Conservation (phyloP, 768 basidiomycete genomes). For the Mycena venus region DNA sequence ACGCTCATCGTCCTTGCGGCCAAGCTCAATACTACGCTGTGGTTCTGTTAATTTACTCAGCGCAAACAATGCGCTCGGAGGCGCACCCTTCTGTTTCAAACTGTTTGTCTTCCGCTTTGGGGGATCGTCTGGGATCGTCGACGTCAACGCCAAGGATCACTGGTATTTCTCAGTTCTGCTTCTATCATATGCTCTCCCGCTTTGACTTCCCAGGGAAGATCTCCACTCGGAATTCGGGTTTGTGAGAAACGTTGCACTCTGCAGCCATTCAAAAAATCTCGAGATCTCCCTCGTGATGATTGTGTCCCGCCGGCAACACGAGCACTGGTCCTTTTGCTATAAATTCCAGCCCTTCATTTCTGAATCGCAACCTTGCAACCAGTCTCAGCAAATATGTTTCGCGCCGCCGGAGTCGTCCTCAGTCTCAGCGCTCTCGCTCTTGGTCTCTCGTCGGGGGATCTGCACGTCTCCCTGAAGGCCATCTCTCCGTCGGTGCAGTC, state of each 20-base stretch:
- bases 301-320: background rate
- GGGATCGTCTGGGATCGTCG: too few species aligned
- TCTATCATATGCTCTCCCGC: background rate
- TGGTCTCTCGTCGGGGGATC: conserved; percentile 20
- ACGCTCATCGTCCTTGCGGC: background rate
- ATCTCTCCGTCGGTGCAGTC: conserved; percentile 17
- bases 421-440: conserved; percentile 16
- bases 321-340: background rate
- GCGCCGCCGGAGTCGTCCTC: conserved; percentile 18
- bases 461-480: conserved; percentile 24
- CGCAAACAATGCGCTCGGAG: too few species aligned
- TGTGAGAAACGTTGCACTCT: background rate
- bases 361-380: background rate
- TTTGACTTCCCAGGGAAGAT: too few species aligned
- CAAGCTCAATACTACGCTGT: background rate
- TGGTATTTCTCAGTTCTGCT: background rate
- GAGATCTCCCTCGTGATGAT: background rate
- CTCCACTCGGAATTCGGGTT: background rate
- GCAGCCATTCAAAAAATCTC: background rate
- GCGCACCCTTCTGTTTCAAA: too few species aligned
- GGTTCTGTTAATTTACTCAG: too few species aligned
- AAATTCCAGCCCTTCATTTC: background rate
- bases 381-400: conserved; percentile 26
- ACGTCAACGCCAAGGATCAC: background rate
- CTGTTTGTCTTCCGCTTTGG: too few species aligned